Base-by-base conservation (phyloP, 495 filamentous ascomycete genomes). In the Aspergillus haitiensis region DNA sequence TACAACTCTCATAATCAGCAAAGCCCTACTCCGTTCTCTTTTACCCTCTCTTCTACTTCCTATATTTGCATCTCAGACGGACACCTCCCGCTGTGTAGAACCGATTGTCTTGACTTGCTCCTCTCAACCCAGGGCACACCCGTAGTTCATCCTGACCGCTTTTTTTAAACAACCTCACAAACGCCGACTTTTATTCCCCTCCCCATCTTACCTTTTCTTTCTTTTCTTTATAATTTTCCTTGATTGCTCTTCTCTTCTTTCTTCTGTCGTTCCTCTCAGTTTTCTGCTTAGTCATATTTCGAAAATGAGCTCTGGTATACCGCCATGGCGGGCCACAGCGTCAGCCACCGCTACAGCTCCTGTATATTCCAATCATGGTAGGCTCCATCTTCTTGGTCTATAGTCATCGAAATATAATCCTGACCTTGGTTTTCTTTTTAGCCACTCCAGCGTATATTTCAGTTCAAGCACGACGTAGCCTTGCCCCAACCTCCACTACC, bases 381-480 rank as follows among this genome's bases (percentile, higher is more conserved):
- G 70, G 75, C 42, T 55, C 21, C 21, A 1, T 27, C 21, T 50
- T 6, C 50, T 13, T 18, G n/a, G 10, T 39, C 18, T 27, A 18
- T 36, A 18, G 18, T 36, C 31, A 13, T 36, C 36, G 16, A 31
- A 15, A 15, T 3, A 44, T 37, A 21, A 40, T 44, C 7, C 16
- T 15, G 21, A 21, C 45, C 37, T 42, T 42, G 57, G 50, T 21
- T 18, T 35, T 35, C 6, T 27, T 31, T 11, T 13, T 57, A 79
- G 76, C 70, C 15, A 63, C 72, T 49, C 75, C 78, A 64, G 79
- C 81, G 54, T 83, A 81, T 63, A 78, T 75, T 45, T 73, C 78
- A 58, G 81, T 83, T 15, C 79, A 75, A 72, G 75, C 76, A 62
- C 76, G 77, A 63, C 77, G 75, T 78, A 78, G 71, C 67, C 70